These are phyloP conservation scores for Arthroderma uncinatum DNA, from an alignment of 2,329 filamentous ascomycete species.

Conservation along the genomic window DNA sequence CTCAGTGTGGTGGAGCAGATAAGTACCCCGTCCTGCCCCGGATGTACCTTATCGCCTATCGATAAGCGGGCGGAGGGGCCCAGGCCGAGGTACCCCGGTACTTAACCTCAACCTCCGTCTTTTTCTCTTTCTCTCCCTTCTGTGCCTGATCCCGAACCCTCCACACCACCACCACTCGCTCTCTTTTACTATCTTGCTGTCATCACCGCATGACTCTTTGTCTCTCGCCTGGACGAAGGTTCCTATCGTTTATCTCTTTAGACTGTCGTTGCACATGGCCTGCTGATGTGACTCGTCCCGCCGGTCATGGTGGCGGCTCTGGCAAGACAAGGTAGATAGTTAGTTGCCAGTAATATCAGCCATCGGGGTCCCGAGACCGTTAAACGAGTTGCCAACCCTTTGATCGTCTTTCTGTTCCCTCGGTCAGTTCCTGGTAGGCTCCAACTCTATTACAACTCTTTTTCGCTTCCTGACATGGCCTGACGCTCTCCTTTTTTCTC, in stretches of 20 bases:
- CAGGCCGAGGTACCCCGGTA: background rate
- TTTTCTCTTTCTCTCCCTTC: background rate
- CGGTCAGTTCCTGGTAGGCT: background rate
- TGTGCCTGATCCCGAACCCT: no score
- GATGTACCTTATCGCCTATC: background rate
- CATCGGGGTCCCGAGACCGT: background rate
- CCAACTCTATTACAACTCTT: background rate
- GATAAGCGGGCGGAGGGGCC: background rate
- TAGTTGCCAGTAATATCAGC: background rate
- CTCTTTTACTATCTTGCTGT: no score
- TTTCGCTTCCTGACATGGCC: background rate
- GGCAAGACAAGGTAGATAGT: background rate
- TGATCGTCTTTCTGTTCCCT: background rate
- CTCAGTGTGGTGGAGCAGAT: no score
- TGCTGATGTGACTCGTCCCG: background rate
- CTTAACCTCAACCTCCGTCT: background rate
- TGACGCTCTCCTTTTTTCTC: background rate
- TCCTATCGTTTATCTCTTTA: background rate
- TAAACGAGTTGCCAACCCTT: background rate
- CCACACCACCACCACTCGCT: conserved; percentile 1
- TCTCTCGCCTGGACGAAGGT: background rate
- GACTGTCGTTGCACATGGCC: background rate
- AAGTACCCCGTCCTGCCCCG: no score
- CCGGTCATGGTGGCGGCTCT: background rate
- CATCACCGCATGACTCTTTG: background rate